A percentile compares a stretch with the other conserved stretches of the same genome.
These are phyloP conservation scores for Globisporangium spiculum DNA, from an alignment of 352 stramenopile genomes.

Conservation along the genomic window DNA sequence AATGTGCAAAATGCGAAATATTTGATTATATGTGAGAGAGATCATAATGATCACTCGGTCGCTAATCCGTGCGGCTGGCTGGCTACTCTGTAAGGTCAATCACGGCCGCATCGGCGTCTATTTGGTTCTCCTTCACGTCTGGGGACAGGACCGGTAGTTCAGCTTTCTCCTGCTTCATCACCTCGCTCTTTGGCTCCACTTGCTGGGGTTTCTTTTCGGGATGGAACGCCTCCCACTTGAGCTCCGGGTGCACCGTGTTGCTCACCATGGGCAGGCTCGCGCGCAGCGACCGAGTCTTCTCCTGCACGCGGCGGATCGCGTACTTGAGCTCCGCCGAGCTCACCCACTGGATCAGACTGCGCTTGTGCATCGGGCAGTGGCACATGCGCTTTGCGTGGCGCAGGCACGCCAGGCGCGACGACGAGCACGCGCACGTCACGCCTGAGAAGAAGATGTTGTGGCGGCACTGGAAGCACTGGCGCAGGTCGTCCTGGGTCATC, in stretches of 20 bases:
- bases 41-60: background rate
- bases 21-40: background rate
- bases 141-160: background rate
- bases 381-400: slow-evolving; percentile 69
- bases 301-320: slow-evolving; percentile 66
- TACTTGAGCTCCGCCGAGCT: slow-evolving; percentile 57
- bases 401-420: slow-evolving; percentile 55
- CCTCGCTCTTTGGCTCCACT: background rate
- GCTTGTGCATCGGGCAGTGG: slow-evolving; percentile 46
- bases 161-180: slow-evolving; percentile 4
- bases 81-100: slow-evolving; percentile 3
- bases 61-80: background rate
- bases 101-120: background rate
- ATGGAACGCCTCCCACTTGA: slow-evolving; percentile 5
- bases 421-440: slow-evolving; percentile 64
- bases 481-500: slow-evolving; percentile 70
- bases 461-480: slow-evolving; percentile 65
- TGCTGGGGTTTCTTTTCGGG: background rate
- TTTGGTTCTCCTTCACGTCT: background rate
- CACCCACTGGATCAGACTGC: slow-evolving; percentile 69
- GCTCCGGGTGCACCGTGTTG: slow-evolving; percentile 1
- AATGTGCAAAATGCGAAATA: slow-evolving; percentile 10
- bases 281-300: slow-evolving; percentile 47
- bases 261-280: slow-evolving; percentile 15
- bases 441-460: slow-evolving; percentile 84